Conservation (phyloP, 495 filamentous ascomycete species). For the Collariella sp. region DNA sequence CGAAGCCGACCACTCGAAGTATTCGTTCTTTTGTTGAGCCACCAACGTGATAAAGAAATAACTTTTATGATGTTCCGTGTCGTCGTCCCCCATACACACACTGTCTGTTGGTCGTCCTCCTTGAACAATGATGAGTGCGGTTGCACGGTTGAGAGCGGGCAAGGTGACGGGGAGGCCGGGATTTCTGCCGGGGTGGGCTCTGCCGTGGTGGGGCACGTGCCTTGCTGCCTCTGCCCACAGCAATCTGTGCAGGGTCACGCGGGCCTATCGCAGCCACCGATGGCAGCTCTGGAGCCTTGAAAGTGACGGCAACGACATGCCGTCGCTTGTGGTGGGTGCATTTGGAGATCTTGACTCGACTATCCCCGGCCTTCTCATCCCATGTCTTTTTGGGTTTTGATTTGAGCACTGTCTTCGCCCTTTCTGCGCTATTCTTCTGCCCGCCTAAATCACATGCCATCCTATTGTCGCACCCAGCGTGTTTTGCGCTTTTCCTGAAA, state of each 20-base stretch:
- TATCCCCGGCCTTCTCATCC: not conserved
- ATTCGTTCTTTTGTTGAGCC: no score
- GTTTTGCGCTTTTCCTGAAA: not conserved
- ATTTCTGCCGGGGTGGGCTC: no score
- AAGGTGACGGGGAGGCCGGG: no score
- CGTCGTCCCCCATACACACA: no score
- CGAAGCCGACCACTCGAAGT: no score
- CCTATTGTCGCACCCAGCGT: not conserved
- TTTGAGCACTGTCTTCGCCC: not conserved
- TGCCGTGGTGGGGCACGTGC: constrained; percentile 23
- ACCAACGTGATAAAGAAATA: no score
- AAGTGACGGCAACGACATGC: constrained; percentile 12
- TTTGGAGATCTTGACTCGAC: no score
- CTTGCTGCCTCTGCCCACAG: not conserved
- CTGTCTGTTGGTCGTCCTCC: no score
- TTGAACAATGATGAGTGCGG: no score
- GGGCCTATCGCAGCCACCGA: constrained; percentile 24
- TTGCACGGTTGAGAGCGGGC: not conserved
- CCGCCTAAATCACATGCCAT: no score
- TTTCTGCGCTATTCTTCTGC: not conserved
- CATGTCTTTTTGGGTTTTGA: not conserved
- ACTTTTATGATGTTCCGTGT: no score
- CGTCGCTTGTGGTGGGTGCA: no score
- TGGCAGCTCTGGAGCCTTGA: constrained; percentile 18
- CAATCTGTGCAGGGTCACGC: constrained; percentile 28